Base-by-base conservation (phyloP, 148 eudicot species). In the Silene latifolia region DNA sequence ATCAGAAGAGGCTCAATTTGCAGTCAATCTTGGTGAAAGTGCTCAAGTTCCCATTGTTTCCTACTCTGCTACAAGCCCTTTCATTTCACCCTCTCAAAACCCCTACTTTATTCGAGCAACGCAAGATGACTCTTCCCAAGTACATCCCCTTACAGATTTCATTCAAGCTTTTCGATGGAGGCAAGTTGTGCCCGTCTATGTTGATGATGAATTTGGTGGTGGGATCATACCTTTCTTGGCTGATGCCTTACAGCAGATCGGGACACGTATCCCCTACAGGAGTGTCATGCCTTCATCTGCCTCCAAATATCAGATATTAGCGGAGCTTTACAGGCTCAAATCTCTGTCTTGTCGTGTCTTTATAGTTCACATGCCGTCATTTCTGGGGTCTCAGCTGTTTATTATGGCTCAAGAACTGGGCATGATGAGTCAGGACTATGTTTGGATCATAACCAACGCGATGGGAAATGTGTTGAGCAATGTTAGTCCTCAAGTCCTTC, bases 341-440 rank as follows among this genome's bases (percentile, higher is more conserved):
- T 80, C 88, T 0, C 85, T 85, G 89, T 84, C 83, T 35, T 84
- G 90, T 8, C 80, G 91, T 44, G 91, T 92, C 0, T 92, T 92
- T 39, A 71, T 92, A 18, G 95, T 90, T 24, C 92, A 90, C 75
- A 83, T 89, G 91, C 60, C 66, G 14, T 76, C 83, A 6, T 8
- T 18, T 15, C 78, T 88, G 6, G 95, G 87, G 51, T 81, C 85
- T 1, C 84, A 82, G 9, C 21, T 90, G 5, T 92, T 92, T 75
- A 13, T 67, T 6, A 81, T 70, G 61, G 98, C 83, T 7, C 74
- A 83, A 21, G 58, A 84, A 74, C 63, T 79, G 53, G 89, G 83
- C 61, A 93, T 93, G 98, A 88, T 92, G 93, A 72, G 62, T 7
- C 17, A 72, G 12, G 96, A 87, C 18, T 90, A 88, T 73, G 96